These are phyloP conservation scores for Mortierella sp. DNA, from an alignment of 371 early-diverging fungal species.

Conservation along the genomic window DNA sequence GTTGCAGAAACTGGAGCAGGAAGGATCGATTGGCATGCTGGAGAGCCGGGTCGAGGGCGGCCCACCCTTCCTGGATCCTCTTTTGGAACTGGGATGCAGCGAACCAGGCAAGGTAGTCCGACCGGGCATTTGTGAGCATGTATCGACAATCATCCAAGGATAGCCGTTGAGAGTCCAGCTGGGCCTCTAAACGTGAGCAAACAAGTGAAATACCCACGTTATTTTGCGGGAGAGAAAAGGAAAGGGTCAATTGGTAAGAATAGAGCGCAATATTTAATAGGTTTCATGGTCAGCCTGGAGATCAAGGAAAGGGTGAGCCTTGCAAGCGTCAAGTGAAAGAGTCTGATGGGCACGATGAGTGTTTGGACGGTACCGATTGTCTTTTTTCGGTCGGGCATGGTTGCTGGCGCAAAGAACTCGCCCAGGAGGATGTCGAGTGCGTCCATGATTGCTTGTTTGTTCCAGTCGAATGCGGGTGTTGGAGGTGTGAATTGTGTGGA, in stretches of 20 bases:
- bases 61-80: conserved; percentile 45
- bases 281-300: conserved; percentile 17
- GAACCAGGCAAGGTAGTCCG: conserved; percentile 49
- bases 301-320: background rate
- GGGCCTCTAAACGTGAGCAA: conserved; percentile 32
- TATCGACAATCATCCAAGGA: conserved; percentile 44
- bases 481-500: background rate
- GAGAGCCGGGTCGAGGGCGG: conserved; percentile 30
- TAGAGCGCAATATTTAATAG: background rate
- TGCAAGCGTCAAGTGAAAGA: background rate
- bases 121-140: conserved; percentile 43
- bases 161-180: conserved; percentile 38
- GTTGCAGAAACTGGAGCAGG: conserved; percentile 39
- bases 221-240: background rate
- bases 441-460: conserved; percentile 31
- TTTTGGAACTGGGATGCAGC: conserved; percentile 51
- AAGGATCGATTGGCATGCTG: conserved; percentile 43
- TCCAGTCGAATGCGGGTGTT: background rate
- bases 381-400: conserved; percentile 48
- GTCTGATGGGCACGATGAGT: background rate
- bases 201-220: conserved; percentile 7
- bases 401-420: conserved; percentile 49
- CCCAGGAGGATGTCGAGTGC: conserved; percentile 44
- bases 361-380: conserved; percentile 31
- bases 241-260: background rate